Evolutionary conservation across 345 rosid species (phyloP), one percentile per base, ranked within the genome.

Genomic region (Lepidium sativum): DNA sequence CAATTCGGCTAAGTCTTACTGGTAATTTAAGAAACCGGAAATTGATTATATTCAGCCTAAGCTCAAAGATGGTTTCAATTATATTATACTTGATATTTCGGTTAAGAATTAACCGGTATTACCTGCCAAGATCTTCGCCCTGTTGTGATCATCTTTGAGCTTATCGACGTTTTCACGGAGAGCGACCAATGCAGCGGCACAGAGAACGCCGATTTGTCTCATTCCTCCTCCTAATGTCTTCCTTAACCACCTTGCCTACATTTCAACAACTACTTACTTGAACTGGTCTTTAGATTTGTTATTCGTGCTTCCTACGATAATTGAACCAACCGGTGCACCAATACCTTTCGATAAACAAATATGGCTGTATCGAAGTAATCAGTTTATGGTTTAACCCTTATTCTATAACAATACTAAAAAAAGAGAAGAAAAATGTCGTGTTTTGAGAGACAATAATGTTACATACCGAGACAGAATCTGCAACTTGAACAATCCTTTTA

Each of bases 161-260:
- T 90, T 88, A 35, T 54, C 62, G 6, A 85, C 70, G 38, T 82
- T 86, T 39, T 94, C 86, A 53, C 77, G 82, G 40, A 94, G 61
- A 6, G 95, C 95, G 31, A 90, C 87, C 45, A 90, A 70, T 21
- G 91, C 99, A 2, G 96, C 95, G 2, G 95, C 90, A 41, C 96
- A 90, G 27, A 94, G 80, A 68, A 87, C 71, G 13, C 99, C 97
- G 0, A 86, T 56, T 75, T 86, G 99, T 73, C 97, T 81, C 99
- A 94, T 90, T 55, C 97, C 97, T 18, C 99, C 99, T 16, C 97
- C 99, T 67, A 90, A 69, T 55, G 99, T 88, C 74, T 94, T 94
- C 77, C 95, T 78, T 27, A 94, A 79, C 70, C 80, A 80, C 80
- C 81, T 85, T 59, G 99, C 96, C 99, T 90, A n/a, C 52, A 44